Conservation (phyloP, 768 basidiomycete genomes). For the Rhodotorula sphaerocarpa region DNA sequence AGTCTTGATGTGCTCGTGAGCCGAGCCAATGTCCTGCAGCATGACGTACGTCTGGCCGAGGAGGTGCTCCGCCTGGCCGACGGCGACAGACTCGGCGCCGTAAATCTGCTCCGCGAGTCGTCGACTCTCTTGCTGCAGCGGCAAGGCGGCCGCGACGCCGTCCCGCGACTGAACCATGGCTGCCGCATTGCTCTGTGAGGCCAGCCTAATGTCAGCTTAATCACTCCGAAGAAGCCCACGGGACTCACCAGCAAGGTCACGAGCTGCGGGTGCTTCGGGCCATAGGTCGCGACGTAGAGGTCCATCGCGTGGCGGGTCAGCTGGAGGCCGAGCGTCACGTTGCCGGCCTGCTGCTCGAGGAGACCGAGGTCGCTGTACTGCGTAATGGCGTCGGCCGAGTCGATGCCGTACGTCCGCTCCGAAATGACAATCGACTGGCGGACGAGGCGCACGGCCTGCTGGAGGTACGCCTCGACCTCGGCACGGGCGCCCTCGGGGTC, state of each 20-base stretch:
- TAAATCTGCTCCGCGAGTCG: slow-evolving; percentile 40
- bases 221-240: neutral
- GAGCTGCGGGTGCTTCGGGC: slow-evolving; percentile 45
- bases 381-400: slow-evolving; percentile 44
- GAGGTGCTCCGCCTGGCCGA: slow-evolving; percentile 43
- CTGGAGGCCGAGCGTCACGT: slow-evolving; percentile 41
- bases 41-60: slow-evolving; percentile 46
- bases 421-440: slow-evolving; percentile 47
- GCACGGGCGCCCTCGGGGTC: slow-evolving; percentile 39
- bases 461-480: slow-evolving; percentile 41
- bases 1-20: slow-evolving; percentile 39
- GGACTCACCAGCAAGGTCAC: slow-evolving; percentile 44
- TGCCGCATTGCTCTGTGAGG: slow-evolving; percentile 42
- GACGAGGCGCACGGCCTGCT: slow-evolving; percentile 44
- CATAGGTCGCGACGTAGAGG: slow-evolving; percentile 46
- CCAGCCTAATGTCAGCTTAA: neutral
- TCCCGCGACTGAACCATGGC: slow-evolving; percentile 41
- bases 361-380: slow-evolving; percentile 48
- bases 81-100: slow-evolving; percentile 43
- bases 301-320: slow-evolving; percentile 44
- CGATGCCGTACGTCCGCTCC: slow-evolving; percentile 46
- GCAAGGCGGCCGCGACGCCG: slow-evolving; percentile 39
- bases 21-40: slow-evolving; percentile 41
- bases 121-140: slow-evolving; percentile 41
- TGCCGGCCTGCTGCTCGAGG: slow-evolving; percentile 46